Percentiles rank a stretch among this genome's conserved stretches.
phyloP scores from a whole-genome alignment of 495 filamentous ascomycete genomes.

The Penicillium atrosanguineum region DNA sequence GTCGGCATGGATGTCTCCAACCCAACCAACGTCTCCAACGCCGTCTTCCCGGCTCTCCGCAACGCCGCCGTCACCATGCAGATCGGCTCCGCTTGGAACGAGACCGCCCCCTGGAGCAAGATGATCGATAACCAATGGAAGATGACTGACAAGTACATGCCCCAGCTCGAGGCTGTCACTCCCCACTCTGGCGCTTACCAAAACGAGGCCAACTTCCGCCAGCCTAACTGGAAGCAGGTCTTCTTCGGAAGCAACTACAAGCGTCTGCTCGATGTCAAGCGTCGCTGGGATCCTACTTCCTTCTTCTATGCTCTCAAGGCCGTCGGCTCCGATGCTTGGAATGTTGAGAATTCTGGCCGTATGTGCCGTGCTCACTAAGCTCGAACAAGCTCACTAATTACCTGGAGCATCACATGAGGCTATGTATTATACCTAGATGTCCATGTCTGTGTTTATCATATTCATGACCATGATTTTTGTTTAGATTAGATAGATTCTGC shows the following conservation, averaged over 20 bases:
- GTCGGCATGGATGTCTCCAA: conserved; percentile 40
- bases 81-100: conserved; percentile 41
- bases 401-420: neutral
- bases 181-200: conserved; percentile 35
- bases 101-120: conserved; percentile 41
- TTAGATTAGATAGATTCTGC: neutral
- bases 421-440: neutral
- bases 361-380: conserved; percentile 24
- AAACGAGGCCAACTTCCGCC: conserved; percentile 48
- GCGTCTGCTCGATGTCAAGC: conserved; percentile 38
- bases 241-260: conserved; percentile 54
- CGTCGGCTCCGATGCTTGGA: conserved; percentile 55
- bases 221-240: conserved; percentile 50
- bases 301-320: conserved; percentile 60
- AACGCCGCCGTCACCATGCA: conserved; percentile 48
- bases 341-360: conserved; percentile 24
- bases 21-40: conserved; percentile 43
- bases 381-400: neutral
- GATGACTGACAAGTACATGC: conserved; percentile 39
- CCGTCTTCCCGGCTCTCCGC: conserved; percentile 57
- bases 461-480: neutral
- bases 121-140: conserved; percentile 39
- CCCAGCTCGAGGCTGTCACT: conserved; percentile 45
- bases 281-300: conserved; percentile 51
- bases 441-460: neutral